Evolutionary conservation across 2,329 filamentous ascomycete species (phyloP).

Genomic region (Pseudogymnoascus destructans): DNA sequence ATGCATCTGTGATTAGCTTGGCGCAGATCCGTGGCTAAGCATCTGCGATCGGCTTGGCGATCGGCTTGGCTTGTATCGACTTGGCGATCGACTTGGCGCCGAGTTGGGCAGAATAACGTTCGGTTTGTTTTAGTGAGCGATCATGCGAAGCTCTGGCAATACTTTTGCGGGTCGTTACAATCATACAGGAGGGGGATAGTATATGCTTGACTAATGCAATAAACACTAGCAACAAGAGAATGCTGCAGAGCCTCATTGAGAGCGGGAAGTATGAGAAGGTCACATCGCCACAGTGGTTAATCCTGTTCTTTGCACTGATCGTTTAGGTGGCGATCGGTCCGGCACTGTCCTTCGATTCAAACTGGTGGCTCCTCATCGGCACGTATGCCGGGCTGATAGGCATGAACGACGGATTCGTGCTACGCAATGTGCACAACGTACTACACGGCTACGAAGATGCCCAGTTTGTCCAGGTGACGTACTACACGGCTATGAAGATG

Average conservation of each 20-base stretch:
- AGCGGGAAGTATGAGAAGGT: conserved; percentile 11
- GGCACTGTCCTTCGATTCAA: conserved; percentile 28
- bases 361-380: conserved; percentile 35
- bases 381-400: conserved; percentile 35
- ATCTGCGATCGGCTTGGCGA: too few species aligned
- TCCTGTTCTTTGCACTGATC: conserved; percentile 28
- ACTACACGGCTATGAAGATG: conserved; percentile 18
- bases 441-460: conserved; percentile 20
- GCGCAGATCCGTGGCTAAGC: too few species aligned
- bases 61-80: too few species aligned
- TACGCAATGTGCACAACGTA: conserved; percentile 31
- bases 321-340: conserved; percentile 30
- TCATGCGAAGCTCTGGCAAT: too few species aligned
- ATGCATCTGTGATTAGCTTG: too few species aligned
- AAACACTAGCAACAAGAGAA: conserved; percentile 12
- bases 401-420: conserved; percentile 32
- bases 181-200: too few species aligned
- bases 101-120: too few species aligned
- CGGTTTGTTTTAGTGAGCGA: too few species aligned
- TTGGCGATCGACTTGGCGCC: too few species aligned
- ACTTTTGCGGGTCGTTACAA: too few species aligned
- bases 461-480: conserved; percentile 18
- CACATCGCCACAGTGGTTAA: too few species aligned
- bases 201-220: too few species aligned
- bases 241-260: conserved; percentile 11